Base-by-base conservation (phyloP, 108 stramenopile species). In the Cyclostephanos tholiformis region DNA sequence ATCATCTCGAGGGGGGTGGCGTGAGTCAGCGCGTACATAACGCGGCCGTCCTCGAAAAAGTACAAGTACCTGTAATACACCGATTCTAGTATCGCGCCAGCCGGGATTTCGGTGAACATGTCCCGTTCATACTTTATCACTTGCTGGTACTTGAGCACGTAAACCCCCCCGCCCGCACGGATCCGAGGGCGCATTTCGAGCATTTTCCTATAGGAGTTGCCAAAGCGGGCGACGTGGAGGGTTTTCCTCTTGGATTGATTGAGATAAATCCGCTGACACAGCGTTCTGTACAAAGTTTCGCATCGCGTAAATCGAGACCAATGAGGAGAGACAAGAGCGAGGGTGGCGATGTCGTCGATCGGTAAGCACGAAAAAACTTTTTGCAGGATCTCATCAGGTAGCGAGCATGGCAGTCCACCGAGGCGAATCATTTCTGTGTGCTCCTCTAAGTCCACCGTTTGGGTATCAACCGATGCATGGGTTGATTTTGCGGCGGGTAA, bases 71-170 rank as follows among this genome's bases (percentile, higher is more conserved):
- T 71, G 55, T 89, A 93, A 36, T 93, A 93, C 2, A 85, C 76
- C 49, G 83, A 84, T 79, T 91, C 90, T 16, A 94, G 56, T 67
- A 94, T 75, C 11, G 92, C 92, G 10, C 92, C 92, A n/a, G 82
- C 57, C 10, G 92, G 92, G 46, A 93, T 85, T 53, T 91, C 90
- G 1, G 88, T 88, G 90, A 90, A 94, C 92, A 94, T 94, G 68
- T 91, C 90, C 20, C 92, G 78, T 50, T 94, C 88, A 43, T 91
- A 91, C 38, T 81, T 79, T 14, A 67, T 35, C 8, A 83, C 74
- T 62, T 80, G 67, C 35, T 72, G 46, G 67, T 87, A 89, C 67
- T 88, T 89, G 41, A 94, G 63, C 6, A 94, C 86, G 65, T 94
- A 94, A 16, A 90, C 52, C 6, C 91, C 91, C 0, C 88, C 89